Base-by-base conservation (phyloP, 73 alveolate genomes). In the Stentor roeselii region DNA sequence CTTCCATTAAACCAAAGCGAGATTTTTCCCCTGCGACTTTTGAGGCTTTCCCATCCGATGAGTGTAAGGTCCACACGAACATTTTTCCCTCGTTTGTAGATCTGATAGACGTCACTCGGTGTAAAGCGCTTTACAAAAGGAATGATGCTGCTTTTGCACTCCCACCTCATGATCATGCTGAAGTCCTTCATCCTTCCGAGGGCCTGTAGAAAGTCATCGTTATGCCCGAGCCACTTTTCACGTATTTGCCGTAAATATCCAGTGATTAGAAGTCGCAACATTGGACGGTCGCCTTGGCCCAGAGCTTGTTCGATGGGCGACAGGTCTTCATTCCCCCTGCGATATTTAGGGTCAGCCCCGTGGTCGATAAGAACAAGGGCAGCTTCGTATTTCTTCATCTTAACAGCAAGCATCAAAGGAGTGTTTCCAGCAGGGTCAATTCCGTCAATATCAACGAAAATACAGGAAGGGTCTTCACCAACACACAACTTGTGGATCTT, bases 361-460 rank as follows among this genome's bases (percentile, higher is more conserved):
- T 87, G 84, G 82, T 92, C 95, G 31, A 91, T 60, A 21, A 92
- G 87, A 38, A 92, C 93, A 42, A 82, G 82, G 34, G 87, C 92
- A 14, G 84, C 91, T 78, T 92, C 97, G 2, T 74, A 59, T n/a
- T 75, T 39, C 30, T 87, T 84, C 50, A 86, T 78, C 60, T 90
- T 85, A 6, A 92, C 87, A 21, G 97, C 97, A 38, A 92, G 60
- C 77, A 92, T 84, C 60, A 92, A 78, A 11, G 97, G 97, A 3
- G 97, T 92, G 78, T 90, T 78, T 15, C 92, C 93, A 4, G 82
- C 78, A 3, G 86, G 85, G 78, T 92, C 97, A 6, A 84, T 34
- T 74, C 89, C 90, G 83, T 92, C 92, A 31, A 90, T 90, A 38
- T 92, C 97, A 61, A 77, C 58, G 78, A 58, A 90, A 36, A 92